Percentiles rank a stretch among this genome's conserved stretches.
Conservation (phyloP, 31 red algal genomes). For the Odonthalia washingtoniensis region DNA sequence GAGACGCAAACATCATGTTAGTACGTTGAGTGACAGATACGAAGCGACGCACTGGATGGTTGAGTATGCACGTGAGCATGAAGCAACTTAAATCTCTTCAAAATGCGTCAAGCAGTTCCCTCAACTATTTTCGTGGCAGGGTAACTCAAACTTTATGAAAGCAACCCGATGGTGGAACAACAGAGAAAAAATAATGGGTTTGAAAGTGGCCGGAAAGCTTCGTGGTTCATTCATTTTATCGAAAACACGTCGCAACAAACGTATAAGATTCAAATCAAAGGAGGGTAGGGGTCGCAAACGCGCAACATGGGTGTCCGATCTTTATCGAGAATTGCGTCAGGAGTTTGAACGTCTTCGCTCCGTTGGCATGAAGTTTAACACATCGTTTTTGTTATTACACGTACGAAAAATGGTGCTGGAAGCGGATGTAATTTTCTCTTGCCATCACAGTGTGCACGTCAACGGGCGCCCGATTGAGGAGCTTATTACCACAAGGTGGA, state of each 20-base stretch:
- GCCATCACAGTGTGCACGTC: not conserved
- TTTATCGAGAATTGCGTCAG: not conserved
- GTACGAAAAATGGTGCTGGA: not conserved
- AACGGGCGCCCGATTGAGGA: not conserved
- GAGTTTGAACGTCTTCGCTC: conserved; percentile 9
- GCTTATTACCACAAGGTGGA: not conserved
- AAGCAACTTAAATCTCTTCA: not conserved
- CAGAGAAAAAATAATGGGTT: not conserved
- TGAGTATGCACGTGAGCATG: not conserved
- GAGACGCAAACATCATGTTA: not conserved
- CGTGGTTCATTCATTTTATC: not conserved
- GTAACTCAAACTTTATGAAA: not conserved
- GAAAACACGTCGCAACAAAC: not conserved
- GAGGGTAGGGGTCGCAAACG: not conserved
- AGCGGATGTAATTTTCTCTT: not conserved
- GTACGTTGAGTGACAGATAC: conserved; percentile 17
- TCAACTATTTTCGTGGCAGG: not conserved
- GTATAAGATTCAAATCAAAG: not conserved
- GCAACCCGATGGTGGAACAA: not conserved
- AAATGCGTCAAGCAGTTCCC: conserved; percentile 14
- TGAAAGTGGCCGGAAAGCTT: not conserved
- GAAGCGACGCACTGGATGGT: not conserved
- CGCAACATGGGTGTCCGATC: not conserved
- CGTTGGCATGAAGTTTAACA: not conserved
- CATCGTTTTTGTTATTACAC: not conserved